Percentiles rank a stretch among this genome's conserved stretches.
Conservation (phyloP, 345 rosid species). For the Bruguiera parviflora region DNA sequence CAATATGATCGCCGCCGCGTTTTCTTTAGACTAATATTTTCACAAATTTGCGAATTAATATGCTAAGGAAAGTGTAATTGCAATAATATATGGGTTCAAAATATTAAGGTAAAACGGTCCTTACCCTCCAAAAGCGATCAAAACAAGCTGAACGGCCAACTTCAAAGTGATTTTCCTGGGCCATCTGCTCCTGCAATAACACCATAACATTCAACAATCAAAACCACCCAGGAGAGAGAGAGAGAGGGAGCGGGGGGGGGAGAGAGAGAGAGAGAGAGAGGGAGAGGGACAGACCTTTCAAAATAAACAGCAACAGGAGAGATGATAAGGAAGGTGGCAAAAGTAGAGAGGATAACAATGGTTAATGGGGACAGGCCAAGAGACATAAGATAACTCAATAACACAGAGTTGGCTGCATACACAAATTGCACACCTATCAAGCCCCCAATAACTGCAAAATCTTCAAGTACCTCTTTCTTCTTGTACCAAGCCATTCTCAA, state of each 20-base stretch:
- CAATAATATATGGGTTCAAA: no score
- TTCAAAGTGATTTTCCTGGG: conserved; percentile 50
- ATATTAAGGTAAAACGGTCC: not conserved
- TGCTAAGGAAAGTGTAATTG: no score
- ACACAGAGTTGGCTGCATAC: conserved; percentile 56
- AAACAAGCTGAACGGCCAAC: conserved; percentile 57
- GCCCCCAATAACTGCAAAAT: conserved; percentile 53
- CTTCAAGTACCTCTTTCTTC: conserved; percentile 51
- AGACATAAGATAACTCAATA: conserved; percentile 74
- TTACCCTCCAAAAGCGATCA: conserved; percentile 82
- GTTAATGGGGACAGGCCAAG: conserved; percentile 61
- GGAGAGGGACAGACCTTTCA: conserved; percentile 50
- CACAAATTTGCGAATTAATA: no score
- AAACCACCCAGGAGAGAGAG: not conserved
- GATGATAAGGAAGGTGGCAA: conserved; percentile 67
- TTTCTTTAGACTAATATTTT: no score
- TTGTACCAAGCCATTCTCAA: conserved; percentile 18
- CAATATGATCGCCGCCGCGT: no score
- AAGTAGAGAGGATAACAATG: conserved; percentile 60
- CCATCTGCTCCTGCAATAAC: conserved; percentile 62
- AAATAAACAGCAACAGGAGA: conserved; percentile 64
- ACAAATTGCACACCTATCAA: conserved; percentile 60
- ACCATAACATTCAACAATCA: not conserved
- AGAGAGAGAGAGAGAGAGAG: not conserved
- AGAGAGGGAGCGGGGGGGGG: not conserved